Base-by-base conservation (phyloP, 805 yeast genomes). In the Lachancea cidri region DNA sequence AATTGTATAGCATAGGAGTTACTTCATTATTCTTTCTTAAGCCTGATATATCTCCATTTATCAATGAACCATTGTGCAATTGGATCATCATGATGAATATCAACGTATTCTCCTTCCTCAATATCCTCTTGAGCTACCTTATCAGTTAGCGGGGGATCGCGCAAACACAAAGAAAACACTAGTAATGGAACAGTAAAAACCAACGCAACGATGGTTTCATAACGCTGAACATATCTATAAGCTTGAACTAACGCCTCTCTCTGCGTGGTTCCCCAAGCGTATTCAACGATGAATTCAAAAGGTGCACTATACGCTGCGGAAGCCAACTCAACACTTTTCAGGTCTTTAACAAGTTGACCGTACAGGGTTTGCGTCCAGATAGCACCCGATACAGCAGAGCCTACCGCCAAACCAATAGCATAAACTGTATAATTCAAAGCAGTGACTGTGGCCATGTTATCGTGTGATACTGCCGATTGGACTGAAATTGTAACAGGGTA, bases 331-430 rank as follows among this genome's bases (percentile, higher is more conserved):
- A 60, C 50, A 42, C 73, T 66, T 6, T 57, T 54, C 50, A 67
- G 46, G 42, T 63, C 49, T 35, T 65, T 59, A 24, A 52, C 42
- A 36, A 78, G 59, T 50, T 70, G 55, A 17, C 55, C 52, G 54
- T 76, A 82, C 52, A 83, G 64, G 14, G 68, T 55, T 47, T 79
- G 79, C 9, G 86, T 76, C 87, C 87, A 83, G 32, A 82, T 70
- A 22, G 86, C 86, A 50, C 87, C 88, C 13, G 84, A 72, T 14
- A 83, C 74, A 17, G 83, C 63, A 27, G 73, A 62, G 17, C 88
- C 88, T 37, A 81, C 56, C 5, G 86, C 83, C 9, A 75, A 59
- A 9, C 89, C 89, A 43, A 82, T 68, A 48, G 76, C 70, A 57
- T 78, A 81, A n/a, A 73, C 56, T 2, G 86, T 68, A 49, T 77